Evolutionary conservation across 2,329 filamentous ascomycete genomes (phyloP), one percentile per base, ranked within the genome.

Genomic region (Tothia fuscella): DNA sequence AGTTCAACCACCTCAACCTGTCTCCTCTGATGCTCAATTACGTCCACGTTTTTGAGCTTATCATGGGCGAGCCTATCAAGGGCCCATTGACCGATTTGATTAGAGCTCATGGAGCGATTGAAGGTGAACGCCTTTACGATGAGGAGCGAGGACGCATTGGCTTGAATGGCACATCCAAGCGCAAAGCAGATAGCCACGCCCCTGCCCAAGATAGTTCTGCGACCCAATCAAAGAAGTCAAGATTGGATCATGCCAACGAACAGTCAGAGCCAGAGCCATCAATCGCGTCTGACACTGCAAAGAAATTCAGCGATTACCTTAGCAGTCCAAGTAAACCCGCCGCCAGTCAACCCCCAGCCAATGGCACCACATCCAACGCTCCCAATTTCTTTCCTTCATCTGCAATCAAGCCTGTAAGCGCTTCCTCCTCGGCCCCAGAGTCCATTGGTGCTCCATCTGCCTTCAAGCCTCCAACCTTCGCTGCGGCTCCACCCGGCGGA

Each of bases 1-100:
- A 22, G 6, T 40, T 40, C 26, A 17, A 24, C 16, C 6, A 19
- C 3, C 33, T 34, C 29, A 25, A 42, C 14, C 39, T 42, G 7
- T 21, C 20, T 21, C 30, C 30, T 7, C 21, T 42, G 28, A 22
- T 42, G 19, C 29, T 21, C 9, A 35, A 42, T 21, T 42, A 42
- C 14, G 28, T 35, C 19, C 25, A 28, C 4, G n/a, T 42, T 9
- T 33, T 35, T n/a, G 39, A 33, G 29, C 19, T 34, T 14, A 17
- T 42, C 12, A 42, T 35, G 37, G 26, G n/a, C 9, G 22, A 10
- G 14, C 28, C 39, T 6, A 42, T 33, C 9, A 25, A 35, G 6
- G 28, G 29, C 4, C 39, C 29, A 16, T 26, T 34, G 13, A 21
- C 29, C 20, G 22, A 38, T 13, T 21, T 35, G 19, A 34, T 42